Base-by-base conservation (phyloP, 1,139 yeast genomes). In the Pichia sp. region DNA sequence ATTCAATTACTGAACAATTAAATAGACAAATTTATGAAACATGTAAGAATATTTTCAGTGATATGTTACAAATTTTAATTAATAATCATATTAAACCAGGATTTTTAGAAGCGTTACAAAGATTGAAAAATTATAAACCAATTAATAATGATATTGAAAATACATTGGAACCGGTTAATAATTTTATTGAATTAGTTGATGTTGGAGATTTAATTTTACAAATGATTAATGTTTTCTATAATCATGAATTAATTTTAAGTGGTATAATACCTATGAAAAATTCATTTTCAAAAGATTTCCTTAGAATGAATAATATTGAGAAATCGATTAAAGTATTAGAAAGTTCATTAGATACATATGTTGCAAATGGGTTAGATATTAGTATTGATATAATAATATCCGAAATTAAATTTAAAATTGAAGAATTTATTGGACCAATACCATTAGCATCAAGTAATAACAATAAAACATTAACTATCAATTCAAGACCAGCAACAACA, bases 131-230 rank as follows among this genome's bases (percentile, higher is more conserved):
- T 42, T 93, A 89, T 62, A 84, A 86, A 56, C 91, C 95, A 0
- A 76, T 55, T 9, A 46, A 56, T 38, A 77, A 77, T 45, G 31
- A 27, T 16, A 39, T 39, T 39, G 48, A 30, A 29, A 44, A 46
- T 30, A 52, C 53, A 30, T 87, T 87, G 13, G 95, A 87, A 59
- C 98, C 99, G 0, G 73, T 93, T 49, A 87, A 87, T 0, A 79
- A 87, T 51, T 93, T 93, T 63, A 87, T 95, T 22, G 97, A 91
- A 65, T 74, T 93, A 56, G 95, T 93, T 44, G 93, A 91, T 61
- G 84, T 89, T 60, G 98, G 96, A 9, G 99, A 93, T 66, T 72
- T 91, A 56, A 88, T 93, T 33, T 86, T 89, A 62, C 98, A 91
- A 66, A 89, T 93, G 96, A 73, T 90, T 45, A 93, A 88, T 55